Conservation (phyloP, 208 protist genomes). For the Leishmania mexicana region DNA sequence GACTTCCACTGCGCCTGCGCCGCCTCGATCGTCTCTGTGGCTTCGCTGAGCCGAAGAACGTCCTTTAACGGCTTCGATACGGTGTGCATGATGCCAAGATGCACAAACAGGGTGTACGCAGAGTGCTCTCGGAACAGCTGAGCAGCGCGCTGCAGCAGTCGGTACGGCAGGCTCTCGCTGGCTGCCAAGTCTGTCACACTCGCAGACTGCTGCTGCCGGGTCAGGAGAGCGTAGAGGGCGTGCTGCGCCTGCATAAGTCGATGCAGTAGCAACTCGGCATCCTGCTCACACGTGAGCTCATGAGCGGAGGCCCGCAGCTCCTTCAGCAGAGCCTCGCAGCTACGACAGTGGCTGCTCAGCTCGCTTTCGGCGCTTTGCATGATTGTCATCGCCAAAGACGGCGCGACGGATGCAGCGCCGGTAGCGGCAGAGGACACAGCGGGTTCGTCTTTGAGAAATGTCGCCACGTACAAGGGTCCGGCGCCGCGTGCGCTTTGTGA, state of each 20-base stretch:
- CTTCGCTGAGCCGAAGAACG: slow-evolving; percentile 41
- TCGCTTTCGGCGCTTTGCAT: slow-evolving; percentile 43
- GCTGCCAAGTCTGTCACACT: slow-evolving; percentile 36
- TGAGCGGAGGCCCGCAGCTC: slow-evolving; percentile 21
- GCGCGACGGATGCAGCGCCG: background rate
- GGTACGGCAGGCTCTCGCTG: slow-evolving; percentile 45
- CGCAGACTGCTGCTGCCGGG: slow-evolving; percentile 48
- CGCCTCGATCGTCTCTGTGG: slow-evolving; percentile 8
- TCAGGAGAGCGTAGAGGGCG: slow-evolving; percentile 52
- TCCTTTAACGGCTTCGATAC: slow-evolving; percentile 40
- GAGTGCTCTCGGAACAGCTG: slow-evolving; percentile 38
- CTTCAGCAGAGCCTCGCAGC: slow-evolving; percentile 33
- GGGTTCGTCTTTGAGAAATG: slow-evolving; percentile 39
- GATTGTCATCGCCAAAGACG: slow-evolving; percentile 40
- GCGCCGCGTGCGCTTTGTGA: slow-evolving; percentile 51
- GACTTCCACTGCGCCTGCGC: slow-evolving; percentile 40
- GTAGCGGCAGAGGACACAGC: slow-evolving; percentile 27
- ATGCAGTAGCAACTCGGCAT: slow-evolving; percentile 31
- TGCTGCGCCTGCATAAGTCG: slow-evolving; percentile 50
- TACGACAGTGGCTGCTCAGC: slow-evolving; percentile 45
- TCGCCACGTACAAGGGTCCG: slow-evolving; percentile 52
- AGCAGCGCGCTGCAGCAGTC: slow-evolving; percentile 35
- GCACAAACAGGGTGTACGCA: slow-evolving; percentile 32
- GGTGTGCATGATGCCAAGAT: slow-evolving; percentile 24
- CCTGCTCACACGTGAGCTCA: slow-evolving; percentile 2